Conservation (phyloP, 306 rosid genomes). For the Fragaria ananassa region DNA sequence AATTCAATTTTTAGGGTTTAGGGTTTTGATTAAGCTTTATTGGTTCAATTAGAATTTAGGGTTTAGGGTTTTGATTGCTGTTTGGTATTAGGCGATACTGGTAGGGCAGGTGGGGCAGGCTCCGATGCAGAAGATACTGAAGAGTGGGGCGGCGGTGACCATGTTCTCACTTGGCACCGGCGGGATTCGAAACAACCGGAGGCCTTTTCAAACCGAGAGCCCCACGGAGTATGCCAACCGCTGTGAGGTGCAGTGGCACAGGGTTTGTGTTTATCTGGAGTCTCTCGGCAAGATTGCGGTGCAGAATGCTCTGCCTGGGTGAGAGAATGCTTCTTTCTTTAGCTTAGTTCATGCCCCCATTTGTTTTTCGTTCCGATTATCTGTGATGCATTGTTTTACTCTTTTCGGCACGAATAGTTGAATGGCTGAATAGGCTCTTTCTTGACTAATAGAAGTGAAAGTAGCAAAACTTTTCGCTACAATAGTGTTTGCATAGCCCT, state of each 20-base stretch:
- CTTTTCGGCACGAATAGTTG: background rate
- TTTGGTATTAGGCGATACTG: constrained; percentile 63
- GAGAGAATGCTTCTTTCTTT: constrained; percentile 13
- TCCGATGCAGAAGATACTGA: constrained; percentile 78
- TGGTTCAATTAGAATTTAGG: background rate
- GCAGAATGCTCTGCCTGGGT: constrained; percentile 61
- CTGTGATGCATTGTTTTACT: background rate
- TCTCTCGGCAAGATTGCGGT: constrained; percentile 45
- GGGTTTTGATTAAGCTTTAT: background rate
- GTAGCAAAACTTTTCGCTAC: too few species aligned
- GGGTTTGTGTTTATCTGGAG: constrained; percentile 66
- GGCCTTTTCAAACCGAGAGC: constrained; percentile 68
- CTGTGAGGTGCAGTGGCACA: constrained; percentile 80
- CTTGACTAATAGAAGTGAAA: background rate
- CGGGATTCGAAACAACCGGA: constrained; percentile 79
- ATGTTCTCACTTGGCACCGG: constrained; percentile 76
- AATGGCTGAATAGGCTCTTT: background rate
- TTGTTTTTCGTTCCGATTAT: background rate
- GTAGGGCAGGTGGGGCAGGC: constrained; percentile 80
- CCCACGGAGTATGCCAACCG: constrained; percentile 79
- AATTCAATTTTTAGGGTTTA: constrained; percentile 1
- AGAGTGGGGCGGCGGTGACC: constrained; percentile 57
- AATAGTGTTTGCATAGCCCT: background rate
- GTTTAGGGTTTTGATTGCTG: background rate
- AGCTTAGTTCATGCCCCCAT: background rate